These are phyloP conservation scores for Seiridium unicorne DNA, from an alignment of 2,329 filamentous ascomycete species.

Conservation along the genomic window DNA sequence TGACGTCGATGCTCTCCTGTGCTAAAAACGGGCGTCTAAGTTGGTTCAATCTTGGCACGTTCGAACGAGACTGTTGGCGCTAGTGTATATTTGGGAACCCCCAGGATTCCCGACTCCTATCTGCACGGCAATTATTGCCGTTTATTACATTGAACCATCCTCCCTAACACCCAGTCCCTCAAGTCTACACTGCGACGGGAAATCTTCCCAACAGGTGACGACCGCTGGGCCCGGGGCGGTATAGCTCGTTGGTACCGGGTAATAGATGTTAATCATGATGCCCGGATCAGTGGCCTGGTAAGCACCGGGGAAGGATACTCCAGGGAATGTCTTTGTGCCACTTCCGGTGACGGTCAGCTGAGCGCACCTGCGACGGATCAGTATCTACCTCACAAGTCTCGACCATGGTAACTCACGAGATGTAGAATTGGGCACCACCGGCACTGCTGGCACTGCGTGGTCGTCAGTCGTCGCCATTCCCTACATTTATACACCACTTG, in stretches of 20 bases:
- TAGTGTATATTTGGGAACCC: too few species aligned
- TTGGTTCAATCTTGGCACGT: too few species aligned
- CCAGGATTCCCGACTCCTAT: too few species aligned
- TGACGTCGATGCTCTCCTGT: too few species aligned
- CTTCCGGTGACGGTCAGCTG: constrained; percentile 40
- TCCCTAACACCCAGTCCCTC: too few species aligned
- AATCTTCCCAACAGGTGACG: constrained; percentile 6
- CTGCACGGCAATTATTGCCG: too few species aligned
- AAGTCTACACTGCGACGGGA: too few species aligned
- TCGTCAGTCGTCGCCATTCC: background rate
- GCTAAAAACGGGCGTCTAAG: too few species aligned
- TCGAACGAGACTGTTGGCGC: too few species aligned
- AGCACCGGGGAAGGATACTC: constrained; percentile 28
- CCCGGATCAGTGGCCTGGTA: constrained; percentile 36
- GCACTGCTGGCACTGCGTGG: constrained; percentile 28
- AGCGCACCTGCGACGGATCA: constrained; percentile 17
- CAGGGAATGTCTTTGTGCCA: constrained; percentile 29
- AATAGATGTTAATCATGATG: constrained; percentile 30
- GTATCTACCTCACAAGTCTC: background rate
- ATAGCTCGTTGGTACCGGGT: constrained; percentile 24
- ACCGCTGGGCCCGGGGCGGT: constrained; percentile 24
- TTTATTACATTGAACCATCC: too few species aligned
- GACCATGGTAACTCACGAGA: constrained; percentile 25
- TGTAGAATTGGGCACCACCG: constrained; percentile 45
- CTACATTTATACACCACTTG: background rate